Conservation (phyloP, 2,329 filamentous ascomycete genomes). For the Akanthomyces muscarius region DNA sequence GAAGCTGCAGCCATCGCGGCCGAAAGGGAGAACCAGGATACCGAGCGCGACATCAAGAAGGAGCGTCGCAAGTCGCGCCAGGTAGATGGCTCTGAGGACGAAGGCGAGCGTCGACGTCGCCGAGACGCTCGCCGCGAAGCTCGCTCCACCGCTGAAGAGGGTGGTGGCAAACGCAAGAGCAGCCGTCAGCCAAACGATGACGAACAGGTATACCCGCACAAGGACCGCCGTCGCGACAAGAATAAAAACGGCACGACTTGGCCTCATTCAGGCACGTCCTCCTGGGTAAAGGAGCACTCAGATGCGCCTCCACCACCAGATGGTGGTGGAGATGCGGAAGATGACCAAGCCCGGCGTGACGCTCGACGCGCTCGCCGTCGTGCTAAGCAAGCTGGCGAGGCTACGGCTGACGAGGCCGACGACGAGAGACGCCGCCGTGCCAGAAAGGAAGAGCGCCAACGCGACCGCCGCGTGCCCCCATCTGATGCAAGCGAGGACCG, state of each 20-base stretch:
- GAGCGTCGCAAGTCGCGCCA: slow-evolving; percentile 48
- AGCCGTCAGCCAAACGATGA: slow-evolving; percentile 42
- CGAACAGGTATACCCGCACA: slow-evolving; percentile 43
- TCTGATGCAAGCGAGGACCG: slow-evolving; percentile 15
- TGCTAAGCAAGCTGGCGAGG: slow-evolving; percentile 36
- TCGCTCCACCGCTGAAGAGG: slow-evolving; percentile 38
- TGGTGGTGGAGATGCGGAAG: slow-evolving; percentile 37
- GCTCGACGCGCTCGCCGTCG: slow-evolving; percentile 44
- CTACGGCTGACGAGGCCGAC: slow-evolving; percentile 40
- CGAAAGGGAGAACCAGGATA: slow-evolving; percentile 44
- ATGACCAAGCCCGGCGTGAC: slow-evolving; percentile 49
- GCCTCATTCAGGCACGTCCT: slow-evolving; percentile 62
- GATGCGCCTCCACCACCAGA: slow-evolving; percentile 58
- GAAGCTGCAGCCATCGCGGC: slow-evolving; percentile 41
- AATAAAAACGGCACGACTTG: slow-evolving; percentile 41
- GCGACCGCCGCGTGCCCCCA: slow-evolving; percentile 21
- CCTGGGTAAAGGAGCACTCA: slow-evolving; percentile 62
- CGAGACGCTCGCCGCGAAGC: slow-evolving; percentile 49
- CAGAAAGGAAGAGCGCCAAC: slow-evolving; percentile 42
- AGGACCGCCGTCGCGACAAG: slow-evolving; percentile 35
- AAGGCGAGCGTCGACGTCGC: slow-evolving; percentile 51
- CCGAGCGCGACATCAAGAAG: slow-evolving; percentile 41
- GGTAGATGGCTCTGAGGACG: slow-evolving; percentile 41
- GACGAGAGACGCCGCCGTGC: slow-evolving; percentile 41
- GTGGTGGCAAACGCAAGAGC: slow-evolving; percentile 28